These are phyloP conservation scores for Pestalotiopsis sp. DNA, from an alignment of 2,329 filamentous ascomycete species.

Conservation along the genomic window DNA sequence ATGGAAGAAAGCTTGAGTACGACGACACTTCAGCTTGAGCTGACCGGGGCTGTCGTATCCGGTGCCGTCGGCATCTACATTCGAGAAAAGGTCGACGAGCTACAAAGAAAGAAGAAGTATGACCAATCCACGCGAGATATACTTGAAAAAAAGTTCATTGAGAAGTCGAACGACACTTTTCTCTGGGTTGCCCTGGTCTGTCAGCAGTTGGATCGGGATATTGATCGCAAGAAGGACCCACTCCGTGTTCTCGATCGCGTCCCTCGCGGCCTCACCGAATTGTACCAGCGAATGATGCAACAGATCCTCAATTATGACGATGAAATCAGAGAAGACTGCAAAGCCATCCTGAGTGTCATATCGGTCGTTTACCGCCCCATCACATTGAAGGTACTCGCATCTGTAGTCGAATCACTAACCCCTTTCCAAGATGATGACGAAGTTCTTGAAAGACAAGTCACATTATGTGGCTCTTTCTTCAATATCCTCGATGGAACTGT, in stretches of 20 bases:
- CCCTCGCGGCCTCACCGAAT: conserved; percentile 29
- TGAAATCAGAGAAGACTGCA: conserved; percentile 31
- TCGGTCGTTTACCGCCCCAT: conserved; percentile 39
- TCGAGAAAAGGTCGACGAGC: conserved; percentile 29
- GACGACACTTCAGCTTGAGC: conserved; percentile 36
- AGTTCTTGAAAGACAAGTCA: conserved; percentile 32
- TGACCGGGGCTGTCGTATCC: conserved; percentile 37
- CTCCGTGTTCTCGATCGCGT: conserved; percentile 28
- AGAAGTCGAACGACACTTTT: conserved; percentile 41
- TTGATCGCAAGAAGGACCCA: conserved; percentile 3
- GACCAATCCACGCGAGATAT: neutral
- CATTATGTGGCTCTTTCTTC: conserved; percentile 43
- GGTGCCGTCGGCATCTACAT: conserved; percentile 42
- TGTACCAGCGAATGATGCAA: conserved; percentile 43
- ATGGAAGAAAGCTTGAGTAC: conserved; percentile 26
- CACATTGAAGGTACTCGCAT: conserved; percentile 33
- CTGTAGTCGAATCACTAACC: conserved; percentile 15
- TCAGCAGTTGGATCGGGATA: conserved; percentile 29
- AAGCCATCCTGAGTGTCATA: conserved; percentile 34
- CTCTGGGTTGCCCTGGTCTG: conserved; percentile 48
- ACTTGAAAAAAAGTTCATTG: neutral
- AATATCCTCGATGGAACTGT: conserved; percentile 32
- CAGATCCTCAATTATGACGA: conserved; percentile 30
- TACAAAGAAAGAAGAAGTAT: conserved; percentile 8
- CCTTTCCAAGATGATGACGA: conserved; percentile 14